Evolutionary conservation across 2,329 filamentous ascomycete species (phyloP), one percentile per base, ranked within the genome.

Genomic region (Diaporthe capsici): DNA sequence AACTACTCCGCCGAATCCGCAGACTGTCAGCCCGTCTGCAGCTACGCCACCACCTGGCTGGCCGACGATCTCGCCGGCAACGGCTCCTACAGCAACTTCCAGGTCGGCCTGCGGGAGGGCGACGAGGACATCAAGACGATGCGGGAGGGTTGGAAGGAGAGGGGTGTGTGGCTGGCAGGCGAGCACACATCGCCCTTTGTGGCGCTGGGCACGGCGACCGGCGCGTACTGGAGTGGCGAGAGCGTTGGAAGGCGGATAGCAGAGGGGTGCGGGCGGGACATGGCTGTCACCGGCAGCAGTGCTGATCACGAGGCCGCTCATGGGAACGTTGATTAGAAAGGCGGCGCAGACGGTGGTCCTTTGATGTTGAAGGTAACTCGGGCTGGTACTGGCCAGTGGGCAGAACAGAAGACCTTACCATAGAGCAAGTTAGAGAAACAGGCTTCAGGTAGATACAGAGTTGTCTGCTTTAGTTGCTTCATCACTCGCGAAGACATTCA

Each of bases 111-210:
- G 63, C 86, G 91, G 78, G 86, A 91, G 8, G 94, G 92, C 0
- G 94, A 96, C 79, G 86, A 88, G 75, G 94, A 97, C 81, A 91
- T 98, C 65, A 89, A 93, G 67, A 84, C 82, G 4, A 90, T 95
- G 84, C 86, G 92, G 3, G 84, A 89, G 55, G 92, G 93, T 0
- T 79, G 94, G 78, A 92, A 92, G 0, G 91, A 91, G 17, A 86
- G 91, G 31, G 92, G 94, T 0, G 81, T 98, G 12, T 98, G 95
- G 95, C 88, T 98, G 78, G 95, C 95, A 0, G 95, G 95, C 0
- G 95, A 98, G 84, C 95, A 98, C 84, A 98, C 95, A 31, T 93
- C 95, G 73, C 95, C 96, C 6, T 98, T 98, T 85, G 92, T 97
- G 39, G 95, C 94, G 15, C 84, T 98, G 77, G 96, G 96, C 0